Conservation (phyloP, 2,329 filamentous ascomycete genomes). For the Exophiala aquamarina region DNA sequence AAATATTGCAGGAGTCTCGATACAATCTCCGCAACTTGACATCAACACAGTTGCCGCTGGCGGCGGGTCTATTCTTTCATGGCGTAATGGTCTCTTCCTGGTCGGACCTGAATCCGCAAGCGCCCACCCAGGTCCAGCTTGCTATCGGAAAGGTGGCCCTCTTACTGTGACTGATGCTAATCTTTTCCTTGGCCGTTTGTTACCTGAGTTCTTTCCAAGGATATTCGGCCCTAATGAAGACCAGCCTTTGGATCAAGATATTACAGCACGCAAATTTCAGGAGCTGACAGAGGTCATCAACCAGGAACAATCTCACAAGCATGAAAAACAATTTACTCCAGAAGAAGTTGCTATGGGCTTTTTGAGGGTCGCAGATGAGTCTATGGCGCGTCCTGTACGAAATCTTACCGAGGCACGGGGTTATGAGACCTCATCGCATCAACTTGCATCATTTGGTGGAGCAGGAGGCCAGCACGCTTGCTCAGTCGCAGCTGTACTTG, state of each 20-base stretch:
- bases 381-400: slow-evolving; percentile 38
- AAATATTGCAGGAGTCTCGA: slow-evolving; percentile 79
- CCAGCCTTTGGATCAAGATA: slow-evolving; percentile 55
- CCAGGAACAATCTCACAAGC: slow-evolving; percentile 34
- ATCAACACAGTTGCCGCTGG: slow-evolving; percentile 70
- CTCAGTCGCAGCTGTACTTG: slow-evolving; percentile 42
- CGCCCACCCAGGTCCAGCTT: slow-evolving; percentile 85
- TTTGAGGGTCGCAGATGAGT: slow-evolving; percentile 43
- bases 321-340: slow-evolving; percentile 29
- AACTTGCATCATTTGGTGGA: slow-evolving; percentile 34
- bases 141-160: slow-evolving; percentile 86
- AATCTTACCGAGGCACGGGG: slow-evolving; percentile 31
- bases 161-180: slow-evolving; percentile 94
- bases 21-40: slow-evolving; percentile 79
- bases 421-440: slow-evolving; percentile 30
- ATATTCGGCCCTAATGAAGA: slow-evolving; percentile 87
- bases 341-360: slow-evolving; percentile 43
- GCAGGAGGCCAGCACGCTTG: slow-evolving; percentile 43
- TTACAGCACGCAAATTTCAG: slow-evolving; percentile 41
- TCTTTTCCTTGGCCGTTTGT: slow-evolving; percentile 70
- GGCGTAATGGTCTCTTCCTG: slow-evolving; percentile 80
- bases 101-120: slow-evolving; percentile 88
- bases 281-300: slow-evolving; percentile 47
- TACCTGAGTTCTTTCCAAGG: slow-evolving; percentile 79
- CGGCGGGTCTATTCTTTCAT: slow-evolving; percentile 65